These are phyloP conservation scores for Carex kokanica DNA, from an alignment of 176 grass and related monocot genomes.

Conservation along the genomic window DNA sequence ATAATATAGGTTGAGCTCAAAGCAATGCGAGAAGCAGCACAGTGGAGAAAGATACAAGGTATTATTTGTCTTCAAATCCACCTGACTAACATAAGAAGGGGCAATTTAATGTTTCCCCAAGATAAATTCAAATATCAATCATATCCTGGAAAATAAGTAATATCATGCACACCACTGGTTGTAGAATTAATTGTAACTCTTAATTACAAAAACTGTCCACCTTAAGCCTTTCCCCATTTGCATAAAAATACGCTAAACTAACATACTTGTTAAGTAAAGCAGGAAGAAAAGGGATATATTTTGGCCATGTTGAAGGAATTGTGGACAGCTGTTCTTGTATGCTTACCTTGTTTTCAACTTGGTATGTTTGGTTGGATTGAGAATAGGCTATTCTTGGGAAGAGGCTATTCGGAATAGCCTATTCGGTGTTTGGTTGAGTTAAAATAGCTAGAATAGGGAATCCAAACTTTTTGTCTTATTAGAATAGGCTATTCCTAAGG, in stretches of 20 bases:
- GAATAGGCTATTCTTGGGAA: too few species aligned
- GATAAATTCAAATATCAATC: neutral
- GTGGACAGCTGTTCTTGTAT: neutral
- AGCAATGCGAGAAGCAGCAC: slow-evolving; percentile 78
- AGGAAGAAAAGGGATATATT: neutral
- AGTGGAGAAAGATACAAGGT: slow-evolving; percentile 95
- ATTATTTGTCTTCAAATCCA: neutral
- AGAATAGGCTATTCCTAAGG: too few species aligned
- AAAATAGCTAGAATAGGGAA: too few species aligned
- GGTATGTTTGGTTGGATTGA: too few species aligned
- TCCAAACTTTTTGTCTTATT: too few species aligned
- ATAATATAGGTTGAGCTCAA: slow-evolving; percentile 65
- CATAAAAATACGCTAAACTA: neutral
- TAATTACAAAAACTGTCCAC: neutral
- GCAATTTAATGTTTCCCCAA: neutral
- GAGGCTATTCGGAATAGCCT: too few species aligned
- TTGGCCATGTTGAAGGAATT: neutral
- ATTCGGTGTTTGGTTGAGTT: too few species aligned
- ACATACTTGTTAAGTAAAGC: neutral
- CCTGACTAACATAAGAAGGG: neutral
- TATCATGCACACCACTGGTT: neutral
- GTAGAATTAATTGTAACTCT: neutral
- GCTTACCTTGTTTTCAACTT: neutral
- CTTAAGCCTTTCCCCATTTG: neutral
- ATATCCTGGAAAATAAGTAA: neutral